Conservation (phyloP, 2,329 filamentous ascomycete species). For the Myriosclerotinia scirpicola region DNA sequence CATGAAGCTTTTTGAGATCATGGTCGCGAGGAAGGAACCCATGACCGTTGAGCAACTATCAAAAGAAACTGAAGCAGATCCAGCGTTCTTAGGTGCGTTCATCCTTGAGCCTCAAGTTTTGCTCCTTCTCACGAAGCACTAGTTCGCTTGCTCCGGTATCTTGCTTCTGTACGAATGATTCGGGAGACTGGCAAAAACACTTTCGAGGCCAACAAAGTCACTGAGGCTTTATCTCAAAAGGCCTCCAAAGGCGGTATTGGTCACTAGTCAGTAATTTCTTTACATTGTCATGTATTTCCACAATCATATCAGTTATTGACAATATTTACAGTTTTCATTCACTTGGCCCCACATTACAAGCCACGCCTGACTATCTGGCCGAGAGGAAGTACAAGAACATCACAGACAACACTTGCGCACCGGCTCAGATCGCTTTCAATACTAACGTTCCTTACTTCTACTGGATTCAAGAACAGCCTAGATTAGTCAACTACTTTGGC, state of each 20-base stretch:
- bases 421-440: constrained; percentile 11
- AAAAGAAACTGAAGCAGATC: constrained; percentile 10
- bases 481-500: neutral
- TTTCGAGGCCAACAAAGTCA: constrained; percentile 10
- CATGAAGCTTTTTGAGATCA: constrained; percentile 17
- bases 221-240: constrained; percentile 6
- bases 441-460: neutral
- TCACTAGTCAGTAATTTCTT: constrained; percentile 8
- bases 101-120: neutral
- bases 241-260: constrained; percentile 2
- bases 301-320: neutral
- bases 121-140: neutral
- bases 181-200: constrained; percentile 15
- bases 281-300: neutral
- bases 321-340: constrained; percentile 2
- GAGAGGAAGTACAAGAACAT: constrained; percentile 7
- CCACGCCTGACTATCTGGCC: constrained; percentile 5
- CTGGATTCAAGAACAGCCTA: constrained; percentile 11
- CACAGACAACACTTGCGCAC: constrained; percentile 1
- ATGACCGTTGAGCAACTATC: constrained; percentile 9
- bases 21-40: constrained; percentile 1
- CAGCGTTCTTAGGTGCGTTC: constrained; percentile 10
- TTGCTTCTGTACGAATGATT: constrained; percentile 20
- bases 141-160: constrained; percentile 19
- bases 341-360: constrained; percentile 6